Conservation (phyloP, 192 early-diverging fungal species). For the Podila horticola region DNA sequence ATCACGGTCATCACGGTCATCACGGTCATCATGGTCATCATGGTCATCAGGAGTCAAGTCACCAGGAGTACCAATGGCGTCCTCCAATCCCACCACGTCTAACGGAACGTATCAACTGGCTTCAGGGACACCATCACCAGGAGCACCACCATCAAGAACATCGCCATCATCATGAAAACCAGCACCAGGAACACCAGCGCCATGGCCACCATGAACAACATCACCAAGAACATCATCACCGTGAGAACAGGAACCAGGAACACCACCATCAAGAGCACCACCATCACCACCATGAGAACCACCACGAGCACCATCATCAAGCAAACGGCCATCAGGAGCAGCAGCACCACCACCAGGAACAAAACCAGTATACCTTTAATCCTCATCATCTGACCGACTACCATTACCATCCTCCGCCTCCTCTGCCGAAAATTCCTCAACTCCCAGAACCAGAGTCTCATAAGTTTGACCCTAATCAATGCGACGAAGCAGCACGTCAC, state of each 20-base stretch:
- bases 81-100: constrained; percentile 21
- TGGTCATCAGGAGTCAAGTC: not conserved
- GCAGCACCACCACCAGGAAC: constrained; percentile 4
- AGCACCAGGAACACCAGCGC: constrained; percentile 1
- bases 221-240: constrained; percentile 11
- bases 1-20: not conserved
- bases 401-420: constrained; percentile 39
- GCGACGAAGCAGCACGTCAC: not conserved
- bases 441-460: constrained; percentile 30
- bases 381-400: constrained; percentile 50
- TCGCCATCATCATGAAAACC: constrained; percentile 7
- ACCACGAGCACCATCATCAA: constrained; percentile 14
- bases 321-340: not conserved
- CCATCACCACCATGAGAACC: not conserved
- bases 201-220: constrained; percentile 5
- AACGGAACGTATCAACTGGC: constrained; percentile 4
- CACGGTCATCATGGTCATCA: not conserved
- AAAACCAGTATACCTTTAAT: constrained; percentile 18
- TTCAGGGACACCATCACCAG: constrained; percentile 21
- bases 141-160: constrained; percentile 25
- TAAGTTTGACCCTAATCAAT: constrained; percentile 11
- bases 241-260: constrained; percentile 5
- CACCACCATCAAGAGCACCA: constrained; percentile 2
- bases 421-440: constrained; percentile 25
- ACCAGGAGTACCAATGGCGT: constrained; percentile 6